These are phyloP conservation scores for Fusarium clavum DNA, from an alignment of 2,329 filamentous ascomycete species.

Conservation along the genomic window DNA sequence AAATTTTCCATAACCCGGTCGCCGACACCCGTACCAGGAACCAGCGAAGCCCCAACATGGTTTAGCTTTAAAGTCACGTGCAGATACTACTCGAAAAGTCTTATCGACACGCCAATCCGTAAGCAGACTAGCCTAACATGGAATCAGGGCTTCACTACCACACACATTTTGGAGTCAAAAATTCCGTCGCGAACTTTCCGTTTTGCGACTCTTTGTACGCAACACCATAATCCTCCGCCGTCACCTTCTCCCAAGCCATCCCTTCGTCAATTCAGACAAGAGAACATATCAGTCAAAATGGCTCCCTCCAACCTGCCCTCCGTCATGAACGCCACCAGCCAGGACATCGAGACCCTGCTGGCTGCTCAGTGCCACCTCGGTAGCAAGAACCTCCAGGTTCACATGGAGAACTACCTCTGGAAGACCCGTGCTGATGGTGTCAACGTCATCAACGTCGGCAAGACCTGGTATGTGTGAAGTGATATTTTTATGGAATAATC, in stretches of 20 bases:
- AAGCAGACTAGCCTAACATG: slow-evolving; percentile 46
- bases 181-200: slow-evolving; percentile 60
- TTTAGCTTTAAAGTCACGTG: slow-evolving; percentile 51
- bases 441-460: slow-evolving; percentile 99
- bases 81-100: neutral
- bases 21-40: slow-evolving; percentile 19
- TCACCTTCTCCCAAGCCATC: slow-evolving; percentile 45
- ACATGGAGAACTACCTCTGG: slow-evolving; percentile 99
- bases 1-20: slow-evolving; percentile 51
- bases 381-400: slow-evolving; percentile 99
- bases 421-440: slow-evolving; percentile 99
- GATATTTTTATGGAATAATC: slow-evolving; percentile 2
- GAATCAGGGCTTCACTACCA: slow-evolving; percentile 51
- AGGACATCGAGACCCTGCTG: slow-evolving; percentile 99
- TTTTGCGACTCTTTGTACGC: slow-evolving; percentile 43
- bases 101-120: slow-evolving; percentile 31
- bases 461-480: slow-evolving; percentile 84
- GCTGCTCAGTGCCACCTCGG: slow-evolving; percentile 96
- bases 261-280: slow-evolving; percentile 46
- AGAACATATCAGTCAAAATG: slow-evolving; percentile 75
- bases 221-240: slow-evolving; percentile 46
- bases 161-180: slow-evolving; percentile 55
- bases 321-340: slow-evolving; percentile 94
- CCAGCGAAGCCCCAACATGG: slow-evolving; percentile 4
- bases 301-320: slow-evolving; percentile 93